Evolutionary conservation across 495 filamentous ascomycete species (phyloP).

Genomic region (Antarctomyces pellizariae): DNA sequence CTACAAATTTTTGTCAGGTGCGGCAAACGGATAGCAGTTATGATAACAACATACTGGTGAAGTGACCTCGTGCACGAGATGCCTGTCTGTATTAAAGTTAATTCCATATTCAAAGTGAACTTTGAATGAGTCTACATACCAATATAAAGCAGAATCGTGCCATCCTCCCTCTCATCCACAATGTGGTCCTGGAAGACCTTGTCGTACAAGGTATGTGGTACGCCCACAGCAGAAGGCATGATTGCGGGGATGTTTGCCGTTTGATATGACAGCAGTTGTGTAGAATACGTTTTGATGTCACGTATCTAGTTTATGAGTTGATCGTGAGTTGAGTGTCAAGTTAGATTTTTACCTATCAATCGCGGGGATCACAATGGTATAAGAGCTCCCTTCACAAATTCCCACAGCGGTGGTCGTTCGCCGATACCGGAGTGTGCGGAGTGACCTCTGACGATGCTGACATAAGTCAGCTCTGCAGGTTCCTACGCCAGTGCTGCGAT

Average conservation of each 20-base stretch:
- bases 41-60: slow-evolving; percentile 40
- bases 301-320: slow-evolving; percentile 6
- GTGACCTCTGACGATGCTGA: too few relatives aligned
- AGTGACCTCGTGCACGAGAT: slow-evolving; percentile 95
- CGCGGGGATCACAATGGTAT: not conserved
- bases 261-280: not conserved
- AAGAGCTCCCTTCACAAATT: too few relatives aligned
- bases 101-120: slow-evolving; percentile 1
- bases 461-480: too few relatives aligned
- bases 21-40: not conserved
- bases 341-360: not conserved
- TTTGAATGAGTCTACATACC: slow-evolving; percentile 23
- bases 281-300: not conserved
- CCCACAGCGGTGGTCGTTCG: too few relatives aligned
- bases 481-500: too few relatives aligned
- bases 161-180: slow-evolving; percentile 80
- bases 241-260: slow-evolving; percentile 9
- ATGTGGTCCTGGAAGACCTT: slow-evolving; percentile 89
- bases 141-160: slow-evolving; percentile 83
- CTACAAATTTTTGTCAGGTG: slow-evolving; percentile 15
- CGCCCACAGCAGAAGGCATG: slow-evolving; percentile 61
- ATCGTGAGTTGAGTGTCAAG: slow-evolving; percentile 11
- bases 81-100: slow-evolving; percentile 35
- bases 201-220: slow-evolving; percentile 83
- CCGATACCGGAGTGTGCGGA: too few relatives aligned